Conservation (phyloP, 1,139 yeast species). For the Magnusiomyces tetraspermus region DNA sequence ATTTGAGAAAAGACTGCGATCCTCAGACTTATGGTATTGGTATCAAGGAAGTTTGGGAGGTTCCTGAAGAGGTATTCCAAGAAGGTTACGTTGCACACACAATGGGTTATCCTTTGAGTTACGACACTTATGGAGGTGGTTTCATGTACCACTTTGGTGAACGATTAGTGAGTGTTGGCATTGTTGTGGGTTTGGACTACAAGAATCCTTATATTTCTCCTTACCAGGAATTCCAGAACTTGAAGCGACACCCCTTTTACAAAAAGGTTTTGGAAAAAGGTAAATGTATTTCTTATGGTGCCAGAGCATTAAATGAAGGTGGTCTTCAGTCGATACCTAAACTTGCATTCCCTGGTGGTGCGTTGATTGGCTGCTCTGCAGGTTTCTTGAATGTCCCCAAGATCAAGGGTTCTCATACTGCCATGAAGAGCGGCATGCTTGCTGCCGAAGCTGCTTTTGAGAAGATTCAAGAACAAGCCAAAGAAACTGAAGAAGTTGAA, state of each 20-base stretch:
- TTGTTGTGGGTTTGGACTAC: slow-evolving; percentile 88
- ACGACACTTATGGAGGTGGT: slow-evolving; percentile 86
- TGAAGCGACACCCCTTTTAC: slow-evolving; percentile 88
- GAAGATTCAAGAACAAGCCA: slow-evolving; percentile 37
- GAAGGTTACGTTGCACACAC: slow-evolving; percentile 81
- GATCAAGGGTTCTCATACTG: slow-evolving; percentile 96
- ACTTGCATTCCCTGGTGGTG: slow-evolving; percentile 89
- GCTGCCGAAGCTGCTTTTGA: slow-evolving; percentile 82
- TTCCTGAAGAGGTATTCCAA: slow-evolving; percentile 69
- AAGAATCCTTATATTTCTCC: slow-evolving; percentile 91
- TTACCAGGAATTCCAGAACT: slow-evolving; percentile 85
- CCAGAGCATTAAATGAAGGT: slow-evolving; percentile 93
- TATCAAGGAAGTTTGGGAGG: slow-evolving; percentile 95
- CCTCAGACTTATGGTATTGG: slow-evolving; percentile 94
- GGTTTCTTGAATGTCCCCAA: slow-evolving; percentile 96
- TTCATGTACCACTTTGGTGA: slow-evolving; percentile 96
- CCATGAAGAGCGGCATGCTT: slow-evolving; percentile 86
- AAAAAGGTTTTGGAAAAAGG: slow-evolving; percentile 74
- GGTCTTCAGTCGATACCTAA: slow-evolving; percentile 88
- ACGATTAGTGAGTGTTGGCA: slow-evolving; percentile 77
- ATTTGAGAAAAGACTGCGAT: slow-evolving; percentile 54
- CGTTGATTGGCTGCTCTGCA: slow-evolving; percentile 87
- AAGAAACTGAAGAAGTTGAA: slow-evolving; percentile 40
- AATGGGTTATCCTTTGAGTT: slow-evolving; percentile 76
- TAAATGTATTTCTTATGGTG: slow-evolving; percentile 86